Evolutionary conservation across 2,329 filamentous ascomycete genomes (phyloP).

Genomic region (Colletotrichum sublineola): DNA sequence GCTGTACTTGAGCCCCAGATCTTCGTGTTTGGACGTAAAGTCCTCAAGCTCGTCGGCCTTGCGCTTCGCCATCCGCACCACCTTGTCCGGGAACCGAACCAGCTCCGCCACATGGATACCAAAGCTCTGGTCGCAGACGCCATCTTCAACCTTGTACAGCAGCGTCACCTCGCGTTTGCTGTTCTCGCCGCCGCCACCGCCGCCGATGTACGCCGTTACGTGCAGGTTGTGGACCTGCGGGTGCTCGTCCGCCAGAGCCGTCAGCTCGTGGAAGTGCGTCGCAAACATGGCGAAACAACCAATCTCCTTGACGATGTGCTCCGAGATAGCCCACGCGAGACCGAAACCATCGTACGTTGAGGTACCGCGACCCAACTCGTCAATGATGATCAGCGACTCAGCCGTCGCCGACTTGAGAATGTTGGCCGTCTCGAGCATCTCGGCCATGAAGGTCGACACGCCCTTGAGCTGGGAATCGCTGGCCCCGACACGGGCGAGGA

Average conservation of each 20-base stretch:
- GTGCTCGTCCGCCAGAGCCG: slow-evolving; percentile 87
- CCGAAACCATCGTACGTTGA: slow-evolving; percentile 99
- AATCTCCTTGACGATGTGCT: slow-evolving; percentile 96
- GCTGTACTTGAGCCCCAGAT: slow-evolving; percentile 71
- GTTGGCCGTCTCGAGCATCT: slow-evolving; percentile 99
- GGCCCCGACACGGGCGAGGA: slow-evolving; percentile 94
- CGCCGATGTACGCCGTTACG: slow-evolving; percentile 91
- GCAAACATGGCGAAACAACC: slow-evolving; percentile 95
- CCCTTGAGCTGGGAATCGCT: slow-evolving; percentile 98
- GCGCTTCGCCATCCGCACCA: slow-evolving; percentile 98
- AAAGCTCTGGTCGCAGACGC: slow-evolving; percentile 97
- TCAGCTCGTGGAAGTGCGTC: slow-evolving; percentile 98
- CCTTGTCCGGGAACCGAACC: slow-evolving; percentile 95
- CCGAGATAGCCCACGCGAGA: slow-evolving; percentile 98
- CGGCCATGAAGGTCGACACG: slow-evolving; percentile 98
- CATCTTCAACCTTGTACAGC: slow-evolving; percentile 95
- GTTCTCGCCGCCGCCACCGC: slow-evolving; percentile 58
- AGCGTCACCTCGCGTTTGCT: slow-evolving; percentile 89
- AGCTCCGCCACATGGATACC: slow-evolving; percentile 98
- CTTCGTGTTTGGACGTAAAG: slow-evolving; percentile 84
- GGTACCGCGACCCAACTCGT: slow-evolving; percentile 95
- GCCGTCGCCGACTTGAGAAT: slow-evolving; percentile 97
- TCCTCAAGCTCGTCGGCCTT: slow-evolving; percentile 99
- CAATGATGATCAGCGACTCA: slow-evolving; percentile 97
- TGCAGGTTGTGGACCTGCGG: slow-evolving; percentile 93